Evolutionary conservation across 208 protist species (phyloP).

Genomic region (Chromosphaera perkinsii): DNA sequence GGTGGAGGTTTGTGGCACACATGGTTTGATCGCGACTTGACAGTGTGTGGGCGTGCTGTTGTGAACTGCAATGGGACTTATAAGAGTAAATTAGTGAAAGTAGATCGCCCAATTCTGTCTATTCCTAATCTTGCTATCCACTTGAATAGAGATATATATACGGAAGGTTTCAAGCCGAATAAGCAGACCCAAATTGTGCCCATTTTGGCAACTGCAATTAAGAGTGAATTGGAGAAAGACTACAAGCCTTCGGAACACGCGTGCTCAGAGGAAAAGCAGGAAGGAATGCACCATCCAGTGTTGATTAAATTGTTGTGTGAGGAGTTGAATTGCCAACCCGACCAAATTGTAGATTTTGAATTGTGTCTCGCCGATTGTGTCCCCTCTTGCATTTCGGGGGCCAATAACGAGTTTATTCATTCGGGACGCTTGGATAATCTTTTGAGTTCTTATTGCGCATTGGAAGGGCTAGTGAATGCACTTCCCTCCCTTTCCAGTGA

Average conservation of each 20-base stretch:
- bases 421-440: conserved; percentile 89
- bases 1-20: conserved; percentile 75
- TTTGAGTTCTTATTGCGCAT: conserved; percentile 79
- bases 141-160: conserved; percentile 65
- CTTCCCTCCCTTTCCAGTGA: conserved; percentile 50
- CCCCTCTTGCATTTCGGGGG: conserved; percentile 74
- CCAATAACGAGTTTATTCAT: conserved; percentile 87
- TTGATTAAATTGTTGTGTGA: conserved; percentile 2
- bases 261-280: background rate
- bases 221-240: conserved; percentile 17
- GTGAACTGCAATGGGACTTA: conserved; percentile 17
- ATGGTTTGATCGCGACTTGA: conserved; percentile 76
- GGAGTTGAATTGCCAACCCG: conserved; percentile 24
- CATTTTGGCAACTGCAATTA: conserved; percentile 66
- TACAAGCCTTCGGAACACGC: background rate
- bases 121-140: conserved; percentile 93
- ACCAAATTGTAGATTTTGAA: conserved; percentile 89
- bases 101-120: conserved; percentile 78
- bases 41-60: conserved; percentile 56
- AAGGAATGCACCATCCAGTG: background rate
- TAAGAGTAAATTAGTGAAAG: conserved; percentile 59
- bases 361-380: conserved; percentile 86
- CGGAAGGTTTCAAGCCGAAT: conserved; percentile 78
- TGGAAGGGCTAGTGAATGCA: conserved; percentile 53
- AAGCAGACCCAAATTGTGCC: conserved; percentile 85